Evolutionary conservation across 345 rosid species (phyloP).

Genomic region (Dipteronia sinensis): DNA sequence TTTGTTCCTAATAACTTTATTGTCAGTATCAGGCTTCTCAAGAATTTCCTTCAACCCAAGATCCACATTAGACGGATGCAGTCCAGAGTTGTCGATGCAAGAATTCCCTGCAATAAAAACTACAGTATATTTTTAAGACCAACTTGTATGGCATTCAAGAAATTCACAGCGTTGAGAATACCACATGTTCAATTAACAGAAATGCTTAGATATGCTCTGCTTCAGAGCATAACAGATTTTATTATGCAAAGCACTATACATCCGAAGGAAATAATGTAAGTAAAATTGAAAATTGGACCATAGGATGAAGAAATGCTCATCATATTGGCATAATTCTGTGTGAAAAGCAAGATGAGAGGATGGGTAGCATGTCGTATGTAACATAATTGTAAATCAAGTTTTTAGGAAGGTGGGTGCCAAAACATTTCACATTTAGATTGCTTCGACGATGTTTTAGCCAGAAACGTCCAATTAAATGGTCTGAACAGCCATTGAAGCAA

Average conservation of each 20-base stretch:
- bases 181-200: not conserved
- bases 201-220: not conserved
- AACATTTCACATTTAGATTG: not conserved
- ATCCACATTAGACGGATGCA: conserved; percentile 31
- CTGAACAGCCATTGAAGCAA: not conserved
- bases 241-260: not conserved
- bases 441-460: not conserved
- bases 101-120: conserved; percentile 32
- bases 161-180: not conserved
- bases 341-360: not conserved
- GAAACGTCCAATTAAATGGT: not conserved
- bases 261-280: not conserved
- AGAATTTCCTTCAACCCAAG: conserved; percentile 74
- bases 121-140: conserved; percentile 9
- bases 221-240: not conserved
- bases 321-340: not conserved
- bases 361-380: not conserved
- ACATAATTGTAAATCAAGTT: not conserved
- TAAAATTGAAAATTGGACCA: not conserved
- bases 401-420: not conserved
- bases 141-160: not conserved
- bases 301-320: not conserved
- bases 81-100: conserved; percentile 11
- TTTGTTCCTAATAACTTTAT: conserved; percentile 35
- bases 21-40: conserved; percentile 33